These are phyloP conservation scores for Geotrichum klebahnii DNA, from an alignment of 1,139 yeast species.

Conservation along the genomic window DNA sequence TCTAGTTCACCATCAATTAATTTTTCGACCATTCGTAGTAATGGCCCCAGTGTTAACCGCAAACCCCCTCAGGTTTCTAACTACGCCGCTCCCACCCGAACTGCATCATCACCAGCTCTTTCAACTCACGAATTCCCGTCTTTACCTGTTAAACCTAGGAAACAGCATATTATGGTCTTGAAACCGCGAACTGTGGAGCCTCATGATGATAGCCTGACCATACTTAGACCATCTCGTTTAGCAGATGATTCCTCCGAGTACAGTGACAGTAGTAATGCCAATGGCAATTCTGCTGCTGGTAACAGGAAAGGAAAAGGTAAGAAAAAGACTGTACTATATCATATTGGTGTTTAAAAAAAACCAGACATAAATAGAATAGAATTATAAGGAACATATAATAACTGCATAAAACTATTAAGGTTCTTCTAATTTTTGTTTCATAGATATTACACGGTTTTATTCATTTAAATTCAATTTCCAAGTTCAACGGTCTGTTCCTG, in stretches of 20 bases:
- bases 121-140: constrained; percentile 10
- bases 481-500: too few species aligned
- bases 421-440: too few species aligned
- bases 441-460: too few species aligned
- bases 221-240: constrained; percentile 15
- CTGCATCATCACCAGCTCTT: background rate
- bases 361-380: too few species aligned
- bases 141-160: constrained; percentile 11
- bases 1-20: constrained; percentile 16
- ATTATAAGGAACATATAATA: too few species aligned
- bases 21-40: background rate
- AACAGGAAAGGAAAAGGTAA: constrained; percentile 26
- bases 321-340: constrained; percentile 29
- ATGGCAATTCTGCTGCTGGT: constrained; percentile 11
- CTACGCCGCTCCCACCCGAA: constrained; percentile 1
- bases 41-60: background rate
- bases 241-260: constrained; percentile 1
- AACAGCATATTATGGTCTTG: constrained; percentile 7
- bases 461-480: too few species aligned
- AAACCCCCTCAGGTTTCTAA: background rate
- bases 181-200: constrained; percentile 15
- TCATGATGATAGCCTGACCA: constrained; percentile 10
- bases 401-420: too few species aligned
- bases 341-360: constrained; percentile 22
- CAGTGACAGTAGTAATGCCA: background rate